A percentile compares a stretch with the other conserved stretches of the same genome.
These are phyloP conservation scores for Tetracentron sinense DNA, from an alignment of 164 flowering plant species.

Conservation along the genomic window DNA sequence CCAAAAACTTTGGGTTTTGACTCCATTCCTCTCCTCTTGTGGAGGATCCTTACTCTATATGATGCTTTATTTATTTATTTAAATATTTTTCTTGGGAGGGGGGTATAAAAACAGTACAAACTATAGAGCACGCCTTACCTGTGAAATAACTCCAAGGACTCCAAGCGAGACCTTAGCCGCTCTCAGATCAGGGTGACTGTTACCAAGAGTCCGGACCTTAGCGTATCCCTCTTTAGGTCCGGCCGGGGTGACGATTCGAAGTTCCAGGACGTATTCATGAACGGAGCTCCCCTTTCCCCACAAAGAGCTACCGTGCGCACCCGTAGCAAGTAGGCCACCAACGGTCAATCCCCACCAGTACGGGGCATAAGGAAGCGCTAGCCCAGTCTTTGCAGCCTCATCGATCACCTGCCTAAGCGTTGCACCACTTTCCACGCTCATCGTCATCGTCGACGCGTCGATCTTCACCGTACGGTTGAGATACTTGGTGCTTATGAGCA, in stretches of 20 bases:
- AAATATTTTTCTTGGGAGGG: no score
- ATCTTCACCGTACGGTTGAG: constrained; percentile 32
- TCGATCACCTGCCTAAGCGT: constrained; percentile 47
- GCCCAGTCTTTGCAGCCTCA: constrained; percentile 46
- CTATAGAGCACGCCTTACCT: constrained; percentile 32
- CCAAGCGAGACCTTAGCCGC: constrained; percentile 68
- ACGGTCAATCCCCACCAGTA: constrained; percentile 84
- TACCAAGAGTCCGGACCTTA: constrained; percentile 33
- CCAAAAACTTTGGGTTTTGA: no score
- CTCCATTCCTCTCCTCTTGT: no score
- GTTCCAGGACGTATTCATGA: constrained; percentile 52
- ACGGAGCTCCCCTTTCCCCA: constrained; percentile 67
- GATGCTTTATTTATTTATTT: no score
- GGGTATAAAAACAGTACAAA: not conserved
- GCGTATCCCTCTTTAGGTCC: constrained; percentile 46
- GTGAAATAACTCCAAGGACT: constrained; percentile 73
- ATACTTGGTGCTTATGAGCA: constrained; percentile 56
- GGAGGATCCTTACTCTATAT: no score
- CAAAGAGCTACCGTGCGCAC: constrained; percentile 76
- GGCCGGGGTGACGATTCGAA: constrained; percentile 52
- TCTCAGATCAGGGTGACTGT: constrained; percentile 33
- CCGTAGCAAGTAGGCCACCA: constrained; percentile 64
- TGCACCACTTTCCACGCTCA: constrained; percentile 59
- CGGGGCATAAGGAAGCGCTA: constrained; percentile 64
- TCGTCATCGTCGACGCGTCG: constrained; percentile 27